A percentile compares a stretch with the other conserved stretches of the same genome.
These are phyloP conservation scores for Emericellopsis terricola DNA, from an alignment of 495 filamentous ascomycete genomes.

Conservation along the genomic window DNA sequence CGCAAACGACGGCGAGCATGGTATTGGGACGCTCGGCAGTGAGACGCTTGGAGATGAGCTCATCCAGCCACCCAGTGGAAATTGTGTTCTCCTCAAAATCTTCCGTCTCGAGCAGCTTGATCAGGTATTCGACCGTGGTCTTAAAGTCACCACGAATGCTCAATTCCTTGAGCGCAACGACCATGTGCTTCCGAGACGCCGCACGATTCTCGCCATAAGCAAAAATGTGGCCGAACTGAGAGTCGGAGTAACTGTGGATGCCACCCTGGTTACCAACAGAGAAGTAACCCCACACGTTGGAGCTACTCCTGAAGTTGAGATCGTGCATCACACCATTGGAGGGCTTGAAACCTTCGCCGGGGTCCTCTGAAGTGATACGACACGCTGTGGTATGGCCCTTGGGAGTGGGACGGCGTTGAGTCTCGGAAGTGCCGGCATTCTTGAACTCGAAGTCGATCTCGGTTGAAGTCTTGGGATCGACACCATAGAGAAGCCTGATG, in stretches of 20 bases:
- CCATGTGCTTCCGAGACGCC: slow-evolving; percentile 97
- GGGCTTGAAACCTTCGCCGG: slow-evolving; percentile 98
- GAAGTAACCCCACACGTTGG: slow-evolving; percentile 99
- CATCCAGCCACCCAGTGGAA: slow-evolving; percentile 96
- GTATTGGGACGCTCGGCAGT: slow-evolving; percentile 92
- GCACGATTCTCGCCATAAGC: slow-evolving; percentile 94
- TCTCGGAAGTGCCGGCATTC: slow-evolving; percentile 62
- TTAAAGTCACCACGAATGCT: slow-evolving; percentile 99
- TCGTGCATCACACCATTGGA: slow-evolving; percentile 98
- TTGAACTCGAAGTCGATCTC: slow-evolving; percentile 96
- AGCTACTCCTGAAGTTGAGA: slow-evolving; percentile 94
- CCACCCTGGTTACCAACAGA: slow-evolving; percentile 90
- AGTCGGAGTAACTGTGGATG: slow-evolving; percentile 98
- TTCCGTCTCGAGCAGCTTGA: slow-evolving; percentile 95
- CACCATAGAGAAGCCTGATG: slow-evolving; percentile 90
- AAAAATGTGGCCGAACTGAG: slow-evolving; percentile 98
- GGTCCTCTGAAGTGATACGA: slow-evolving; percentile 98
- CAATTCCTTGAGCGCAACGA: slow-evolving; percentile 93
- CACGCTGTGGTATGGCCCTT: slow-evolving; percentile 97
- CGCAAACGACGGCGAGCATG: slow-evolving; percentile 78
- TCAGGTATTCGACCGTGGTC: slow-evolving; percentile 96
- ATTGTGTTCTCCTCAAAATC: slow-evolving; percentile 99
- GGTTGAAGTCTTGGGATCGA: slow-evolving; percentile 68
- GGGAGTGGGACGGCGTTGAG: slow-evolving; percentile 74
- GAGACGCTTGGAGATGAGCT: slow-evolving; percentile 93